Evolutionary conservation across 495 filamentous ascomycete genomes (phyloP).

Genomic region (Podospora anserina): DNA sequence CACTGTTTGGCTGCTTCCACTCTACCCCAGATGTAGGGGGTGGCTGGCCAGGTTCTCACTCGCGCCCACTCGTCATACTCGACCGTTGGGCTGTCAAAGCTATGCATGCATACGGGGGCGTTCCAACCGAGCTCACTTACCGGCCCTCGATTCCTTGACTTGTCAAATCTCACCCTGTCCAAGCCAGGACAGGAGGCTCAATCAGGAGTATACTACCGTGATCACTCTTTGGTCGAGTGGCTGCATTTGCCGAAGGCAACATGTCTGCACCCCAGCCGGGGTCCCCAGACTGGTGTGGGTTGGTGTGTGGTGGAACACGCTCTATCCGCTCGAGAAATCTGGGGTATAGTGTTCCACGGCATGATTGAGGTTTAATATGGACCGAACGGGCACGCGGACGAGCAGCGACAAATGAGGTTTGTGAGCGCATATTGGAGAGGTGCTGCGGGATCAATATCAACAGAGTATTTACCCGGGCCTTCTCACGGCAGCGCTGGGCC

Average conservation of each 20-base stretch:
- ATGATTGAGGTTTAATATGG: neutral
- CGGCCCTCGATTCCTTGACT: neutral
- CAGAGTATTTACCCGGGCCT: neutral
- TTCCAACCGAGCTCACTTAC: neutral
- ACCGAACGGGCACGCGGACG: neutral
- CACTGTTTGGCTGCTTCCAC: neutral
- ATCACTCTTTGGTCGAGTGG: neutral
- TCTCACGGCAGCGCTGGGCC: neutral
- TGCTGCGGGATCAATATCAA: neutral
- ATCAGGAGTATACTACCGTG: neutral
- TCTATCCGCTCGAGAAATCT: neutral
- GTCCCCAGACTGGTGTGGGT: neutral
- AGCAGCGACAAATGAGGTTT: neutral
- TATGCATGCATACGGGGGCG: neutral
- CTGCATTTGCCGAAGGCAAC: neutral
- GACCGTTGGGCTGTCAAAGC: neutral
- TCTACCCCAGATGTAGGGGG: neutral
- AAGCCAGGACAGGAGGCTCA: neutral
- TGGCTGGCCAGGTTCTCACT: neutral
- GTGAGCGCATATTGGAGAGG: neutral
- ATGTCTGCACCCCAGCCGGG: neutral
- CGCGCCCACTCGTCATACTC: neutral
- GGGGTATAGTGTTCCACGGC: neutral
- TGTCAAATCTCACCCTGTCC: neutral
- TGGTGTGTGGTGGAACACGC: neutral